These are phyloP conservation scores for Thymus quinquecostatus DNA, from an alignment of 257 asterid genomes.

Conservation along the genomic window DNA sequence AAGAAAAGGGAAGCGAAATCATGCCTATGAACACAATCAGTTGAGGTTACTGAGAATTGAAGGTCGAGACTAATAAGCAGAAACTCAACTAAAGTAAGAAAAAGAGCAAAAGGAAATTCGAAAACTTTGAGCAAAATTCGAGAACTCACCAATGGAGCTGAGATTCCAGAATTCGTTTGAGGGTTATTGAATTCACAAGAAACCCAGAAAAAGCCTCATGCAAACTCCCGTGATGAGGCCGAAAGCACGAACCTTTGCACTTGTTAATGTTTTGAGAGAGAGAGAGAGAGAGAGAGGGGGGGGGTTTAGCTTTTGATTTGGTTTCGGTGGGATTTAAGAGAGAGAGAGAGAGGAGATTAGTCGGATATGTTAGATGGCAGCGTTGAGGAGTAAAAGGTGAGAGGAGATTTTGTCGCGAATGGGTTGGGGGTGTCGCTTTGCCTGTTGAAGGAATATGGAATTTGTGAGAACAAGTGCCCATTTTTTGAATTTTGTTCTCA, in stretches of 20 bases:
- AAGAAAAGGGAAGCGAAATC: neutral
- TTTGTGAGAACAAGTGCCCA: slow-evolving; percentile 74
- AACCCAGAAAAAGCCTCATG: slow-evolving; percentile 37
- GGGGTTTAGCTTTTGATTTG: neutral
- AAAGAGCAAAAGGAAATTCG: neutral
- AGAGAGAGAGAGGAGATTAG: slow-evolving; percentile 32
- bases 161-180: slow-evolving; percentile 32
- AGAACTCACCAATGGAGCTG: slow-evolving; percentile 47
- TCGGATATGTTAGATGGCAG: slow-evolving; percentile 45
- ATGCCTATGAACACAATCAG: slow-evolving; percentile 11
- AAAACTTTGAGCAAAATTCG: neutral
- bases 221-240: slow-evolving; percentile 26
- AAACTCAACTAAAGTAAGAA: slow-evolving; percentile 13
- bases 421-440: slow-evolving; percentile 49
- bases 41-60: neutral
- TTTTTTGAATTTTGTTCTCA: slow-evolving; percentile 43
- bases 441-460: slow-evolving; percentile 70
- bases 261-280: neutral
- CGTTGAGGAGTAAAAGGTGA: slow-evolving; percentile 60
- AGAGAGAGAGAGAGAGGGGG: slow-evolving; percentile 27
- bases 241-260: slow-evolving; percentile 8
- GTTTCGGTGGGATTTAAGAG: slow-evolving; percentile 34
- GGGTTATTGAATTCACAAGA: slow-evolving; percentile 40
- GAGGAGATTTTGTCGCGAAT: slow-evolving; percentile 57
- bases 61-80: neutral